These are phyloP conservation scores for Geotrichum aggregatum DNA, from an alignment of 1,139 yeast genomes.

Conservation along the genomic window DNA sequence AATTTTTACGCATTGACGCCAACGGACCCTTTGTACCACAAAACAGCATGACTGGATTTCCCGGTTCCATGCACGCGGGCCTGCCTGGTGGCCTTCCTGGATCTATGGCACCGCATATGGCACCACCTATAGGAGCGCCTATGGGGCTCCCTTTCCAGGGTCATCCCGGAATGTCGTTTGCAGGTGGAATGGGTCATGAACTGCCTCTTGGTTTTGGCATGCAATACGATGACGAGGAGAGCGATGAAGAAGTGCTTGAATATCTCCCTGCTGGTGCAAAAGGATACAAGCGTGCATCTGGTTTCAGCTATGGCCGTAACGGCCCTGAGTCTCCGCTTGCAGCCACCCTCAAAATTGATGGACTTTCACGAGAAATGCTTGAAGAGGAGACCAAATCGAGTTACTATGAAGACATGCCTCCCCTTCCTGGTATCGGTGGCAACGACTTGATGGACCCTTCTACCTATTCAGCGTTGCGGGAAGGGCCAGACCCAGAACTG, in stretches of 20 bases:
- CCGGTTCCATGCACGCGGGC: no score
- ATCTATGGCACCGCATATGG: no score
- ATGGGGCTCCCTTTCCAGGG: no score
- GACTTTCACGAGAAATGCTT: neutral
- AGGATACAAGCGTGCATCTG: neutral
- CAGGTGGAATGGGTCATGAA: no score
- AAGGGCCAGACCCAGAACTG: slow-evolving; percentile 3
- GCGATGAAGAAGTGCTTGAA: neutral
- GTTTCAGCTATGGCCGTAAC: neutral
- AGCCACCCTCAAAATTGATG: neutral
- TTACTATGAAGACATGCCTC: slow-evolving; percentile 4
- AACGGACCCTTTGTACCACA: neutral
- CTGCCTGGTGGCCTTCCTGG: neutral
- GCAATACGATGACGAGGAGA: slow-evolving; percentile 1
- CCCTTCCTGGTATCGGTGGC: slow-evolving; percentile 7
- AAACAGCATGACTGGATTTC: no score
- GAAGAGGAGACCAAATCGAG: slow-evolving; percentile 4
- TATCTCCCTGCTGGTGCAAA: slow-evolving; percentile 11
- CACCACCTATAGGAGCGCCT: no score
- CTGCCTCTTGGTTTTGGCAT: neutral
- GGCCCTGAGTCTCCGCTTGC: neutral
- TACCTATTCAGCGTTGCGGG: neutral
- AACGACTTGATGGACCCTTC: neutral
- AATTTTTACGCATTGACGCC: neutral
- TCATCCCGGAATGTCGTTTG: no score